Evolutionary conservation across 1,284 basidiomycete genomes (phyloP).

Genomic region (Naganishia sp.): DNA sequence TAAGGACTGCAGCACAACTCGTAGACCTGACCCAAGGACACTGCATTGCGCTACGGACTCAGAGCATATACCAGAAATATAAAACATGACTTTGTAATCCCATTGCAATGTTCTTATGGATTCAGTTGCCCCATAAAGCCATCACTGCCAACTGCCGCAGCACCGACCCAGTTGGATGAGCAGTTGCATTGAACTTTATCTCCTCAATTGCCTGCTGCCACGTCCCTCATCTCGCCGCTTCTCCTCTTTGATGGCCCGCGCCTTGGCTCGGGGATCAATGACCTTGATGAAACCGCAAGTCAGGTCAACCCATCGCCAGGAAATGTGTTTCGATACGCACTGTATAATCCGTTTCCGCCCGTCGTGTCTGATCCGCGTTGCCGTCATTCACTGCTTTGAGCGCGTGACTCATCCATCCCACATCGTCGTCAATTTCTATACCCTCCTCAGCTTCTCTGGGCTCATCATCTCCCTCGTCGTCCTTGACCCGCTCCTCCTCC

Average conservation of each 20-base stretch:
- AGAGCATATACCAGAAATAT: background rate
- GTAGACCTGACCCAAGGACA: background rate
- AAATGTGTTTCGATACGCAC: slow-evolving; percentile 58
- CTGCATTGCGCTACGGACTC: background rate
- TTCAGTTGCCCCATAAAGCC: background rate
- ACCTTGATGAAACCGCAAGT: slow-evolving; percentile 39
- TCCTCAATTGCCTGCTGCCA: slow-evolving; percentile 1
- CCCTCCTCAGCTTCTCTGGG: slow-evolving; percentile 58
- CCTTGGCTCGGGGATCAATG: slow-evolving; percentile 54
- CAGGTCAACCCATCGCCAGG: too few species aligned
- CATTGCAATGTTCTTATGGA: background rate
- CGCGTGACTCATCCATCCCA: slow-evolving; percentile 73
- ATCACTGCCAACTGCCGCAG: background rate
- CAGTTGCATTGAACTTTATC: background rate
- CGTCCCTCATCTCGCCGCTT: slow-evolving; percentile 27
- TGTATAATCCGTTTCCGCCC: slow-evolving; percentile 86
- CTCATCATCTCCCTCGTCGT: slow-evolving; percentile 32
- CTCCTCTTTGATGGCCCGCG: slow-evolving; percentile 42
- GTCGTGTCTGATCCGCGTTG: slow-evolving; percentile 65
- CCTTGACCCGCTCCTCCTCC: slow-evolving; percentile 42
- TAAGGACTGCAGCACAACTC: background rate
- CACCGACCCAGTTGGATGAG: too few species aligned
- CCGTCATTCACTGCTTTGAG: slow-evolving; percentile 77
- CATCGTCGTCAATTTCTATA: slow-evolving; percentile 78
- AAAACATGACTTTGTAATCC: background rate